These are phyloP conservation scores for Nissolia schottii DNA, from an alignment of 306 rosid species.

Conservation along the genomic window DNA sequence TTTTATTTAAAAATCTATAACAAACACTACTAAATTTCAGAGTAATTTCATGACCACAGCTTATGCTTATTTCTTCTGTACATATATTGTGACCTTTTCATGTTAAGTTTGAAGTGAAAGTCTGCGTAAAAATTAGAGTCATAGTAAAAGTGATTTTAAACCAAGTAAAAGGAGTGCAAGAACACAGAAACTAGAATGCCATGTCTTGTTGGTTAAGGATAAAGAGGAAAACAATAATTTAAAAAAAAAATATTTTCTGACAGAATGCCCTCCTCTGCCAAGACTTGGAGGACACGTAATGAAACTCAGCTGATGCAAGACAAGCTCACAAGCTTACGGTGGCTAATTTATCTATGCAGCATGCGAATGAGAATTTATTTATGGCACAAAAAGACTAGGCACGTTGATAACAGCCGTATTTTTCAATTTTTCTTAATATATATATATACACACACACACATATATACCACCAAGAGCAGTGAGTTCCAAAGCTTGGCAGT, in stretches of 20 bases:
- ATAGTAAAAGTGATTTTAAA: not conserved
- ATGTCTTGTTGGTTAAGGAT: not conserved
- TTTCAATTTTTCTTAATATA: not conserved
- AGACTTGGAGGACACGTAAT: not conserved
- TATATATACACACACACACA: too few relatives aligned
- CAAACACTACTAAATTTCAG: not conserved
- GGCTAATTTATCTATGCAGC: not conserved
- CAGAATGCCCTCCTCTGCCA: not conserved
- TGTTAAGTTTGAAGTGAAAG: not conserved
- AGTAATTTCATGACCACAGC: not conserved
- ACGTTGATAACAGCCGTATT: not conserved
- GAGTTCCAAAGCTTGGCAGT: not conserved
- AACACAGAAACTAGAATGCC: not conserved
- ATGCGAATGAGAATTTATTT: not conserved
- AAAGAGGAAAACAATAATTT: not conserved
- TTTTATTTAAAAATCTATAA: not conserved
- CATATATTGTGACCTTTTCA: not conserved
- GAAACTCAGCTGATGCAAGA: not conserved
- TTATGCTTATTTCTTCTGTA: not conserved
- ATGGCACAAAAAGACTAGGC: not conserved
- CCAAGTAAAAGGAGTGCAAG: not conserved
- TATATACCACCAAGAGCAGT: not conserved
- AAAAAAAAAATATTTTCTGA: not conserved
- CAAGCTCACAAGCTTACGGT: not conserved
- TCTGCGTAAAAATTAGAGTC: not conserved